Evolutionary conservation across 202 grass and related monocot genomes (phyloP).

Genomic region (Saccharum hybrid): DNA sequence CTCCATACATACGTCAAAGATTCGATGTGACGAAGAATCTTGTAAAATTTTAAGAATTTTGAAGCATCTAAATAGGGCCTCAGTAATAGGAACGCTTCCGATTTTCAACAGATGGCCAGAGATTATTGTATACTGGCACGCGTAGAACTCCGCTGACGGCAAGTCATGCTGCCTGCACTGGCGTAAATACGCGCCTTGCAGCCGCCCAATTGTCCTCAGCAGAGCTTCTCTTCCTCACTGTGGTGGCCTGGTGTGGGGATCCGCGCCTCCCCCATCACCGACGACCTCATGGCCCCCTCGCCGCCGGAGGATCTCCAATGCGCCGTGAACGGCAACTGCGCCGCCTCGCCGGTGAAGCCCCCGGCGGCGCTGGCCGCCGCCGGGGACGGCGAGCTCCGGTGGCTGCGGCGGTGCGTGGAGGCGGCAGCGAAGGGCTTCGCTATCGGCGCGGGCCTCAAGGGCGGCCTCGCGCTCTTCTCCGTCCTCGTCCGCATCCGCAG

Average conservation of each 20-base stretch:
- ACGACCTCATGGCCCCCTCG: constrained; percentile 38
- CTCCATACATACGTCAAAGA: too few species aligned
- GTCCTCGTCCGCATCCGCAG: constrained; percentile 84
- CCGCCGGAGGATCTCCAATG: constrained; percentile 44
- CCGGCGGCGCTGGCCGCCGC: neutral
- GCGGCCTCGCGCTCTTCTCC: constrained; percentile 85
- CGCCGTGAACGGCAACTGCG: constrained; percentile 22
- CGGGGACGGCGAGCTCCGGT: constrained; percentile 62
- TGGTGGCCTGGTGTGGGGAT: constrained; percentile 20
- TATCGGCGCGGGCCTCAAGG: constrained; percentile 87
- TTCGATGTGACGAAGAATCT: too few species aligned
- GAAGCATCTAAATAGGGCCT: too few species aligned
- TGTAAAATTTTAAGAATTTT: too few species aligned
- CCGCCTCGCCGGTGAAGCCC: constrained; percentile 15
- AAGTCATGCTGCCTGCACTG: neutral
- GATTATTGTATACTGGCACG: neutral
- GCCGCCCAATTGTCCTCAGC: constrained; percentile 5
- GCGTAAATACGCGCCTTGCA: neutral
- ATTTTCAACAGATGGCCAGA: neutral
- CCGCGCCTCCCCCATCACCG: constrained; percentile 32
- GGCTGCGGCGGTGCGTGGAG: constrained; percentile 78
- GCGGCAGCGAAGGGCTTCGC: constrained; percentile 83
- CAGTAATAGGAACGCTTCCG: neutral
- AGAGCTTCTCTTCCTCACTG: constrained; percentile 25
- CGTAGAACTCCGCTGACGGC: neutral